phyloP scores from a whole-genome alignment of 371 early-diverging fungal species.

The Neoconidiobolus thromboides region DNA sequence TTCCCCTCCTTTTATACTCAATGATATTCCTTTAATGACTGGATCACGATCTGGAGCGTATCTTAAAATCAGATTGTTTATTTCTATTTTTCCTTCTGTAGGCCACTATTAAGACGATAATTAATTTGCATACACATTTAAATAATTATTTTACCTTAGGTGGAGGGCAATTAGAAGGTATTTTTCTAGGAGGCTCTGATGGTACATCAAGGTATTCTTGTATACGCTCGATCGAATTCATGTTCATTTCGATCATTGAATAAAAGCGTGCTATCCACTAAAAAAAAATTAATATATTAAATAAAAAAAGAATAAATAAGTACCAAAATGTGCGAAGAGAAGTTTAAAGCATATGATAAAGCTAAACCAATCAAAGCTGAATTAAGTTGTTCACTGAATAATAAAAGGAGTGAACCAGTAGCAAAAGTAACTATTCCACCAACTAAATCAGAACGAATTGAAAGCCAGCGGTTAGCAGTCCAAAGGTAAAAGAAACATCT shows the following conservation, averaged over 20 bases:
- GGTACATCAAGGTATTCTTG: conserved; percentile 33
- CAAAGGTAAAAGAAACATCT: conserved; percentile 51
- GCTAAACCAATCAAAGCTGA: conserved; percentile 59
- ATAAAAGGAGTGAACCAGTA: conserved; percentile 26
- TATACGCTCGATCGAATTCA: conserved; percentile 49
- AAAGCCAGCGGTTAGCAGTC: conserved; percentile 70
- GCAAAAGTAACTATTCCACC: conserved; percentile 38
- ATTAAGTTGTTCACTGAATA: conserved; percentile 21
- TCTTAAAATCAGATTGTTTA: conserved; percentile 28
- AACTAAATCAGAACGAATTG: conserved; percentile 40
- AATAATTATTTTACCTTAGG: not conserved
- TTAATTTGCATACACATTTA: no score
- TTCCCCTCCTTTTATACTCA: conserved; percentile 25
- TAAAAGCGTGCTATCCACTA: conserved; percentile 20
- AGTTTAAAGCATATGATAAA: conserved; percentile 47
- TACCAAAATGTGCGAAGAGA: conserved; percentile 29
- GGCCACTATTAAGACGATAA: conserved; percentile 27
- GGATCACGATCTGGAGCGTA: conserved; percentile 37
- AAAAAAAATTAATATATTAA: not conserved
- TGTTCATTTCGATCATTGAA: conserved; percentile 37
- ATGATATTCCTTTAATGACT: conserved; percentile 30
- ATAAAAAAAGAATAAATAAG: conserved; percentile 3
- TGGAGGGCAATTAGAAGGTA: conserved; percentile 24
- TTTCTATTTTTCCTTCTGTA: conserved; percentile 31
- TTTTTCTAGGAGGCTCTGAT: conserved; percentile 32